A percentile compares a stretch with the other conserved stretches of the same genome.
phyloP scores from a whole-genome alignment of 2,329 filamentous ascomycete species.

The Alternaria solani region DNA sequence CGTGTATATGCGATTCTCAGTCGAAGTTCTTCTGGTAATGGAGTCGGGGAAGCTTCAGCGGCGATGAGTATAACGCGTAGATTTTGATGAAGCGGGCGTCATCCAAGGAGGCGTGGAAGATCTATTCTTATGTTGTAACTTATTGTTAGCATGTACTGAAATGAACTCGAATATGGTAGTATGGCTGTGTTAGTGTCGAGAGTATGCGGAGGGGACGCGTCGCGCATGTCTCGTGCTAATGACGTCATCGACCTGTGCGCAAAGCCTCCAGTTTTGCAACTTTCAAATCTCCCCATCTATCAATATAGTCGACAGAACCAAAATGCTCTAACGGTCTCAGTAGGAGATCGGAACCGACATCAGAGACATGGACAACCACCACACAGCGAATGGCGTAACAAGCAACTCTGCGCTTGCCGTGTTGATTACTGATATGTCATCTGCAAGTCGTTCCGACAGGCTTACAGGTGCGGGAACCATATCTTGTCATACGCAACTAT shows the following conservation, averaged over 20 bases:
- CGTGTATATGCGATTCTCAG: neutral
- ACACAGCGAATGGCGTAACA: neutral
- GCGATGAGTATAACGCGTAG: neutral
- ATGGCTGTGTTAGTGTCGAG: neutral
- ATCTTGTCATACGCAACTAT: neutral
- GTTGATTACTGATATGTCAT: neutral
- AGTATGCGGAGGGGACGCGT: too few species aligned
- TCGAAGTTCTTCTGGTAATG: neutral
- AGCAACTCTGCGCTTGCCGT: neutral
- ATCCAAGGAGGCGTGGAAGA: neutral
- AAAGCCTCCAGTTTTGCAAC: too few species aligned
- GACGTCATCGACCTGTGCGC: too few species aligned
- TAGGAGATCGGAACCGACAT: neutral
- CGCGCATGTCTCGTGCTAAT: too few species aligned
- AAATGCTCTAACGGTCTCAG: too few species aligned
- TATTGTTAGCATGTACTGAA: slow-evolving; percentile 4
- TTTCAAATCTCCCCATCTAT: too few species aligned
- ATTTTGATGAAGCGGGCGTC: neutral
- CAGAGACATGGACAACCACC: neutral
- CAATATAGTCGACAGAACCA: too few species aligned
- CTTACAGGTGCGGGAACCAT: neutral
- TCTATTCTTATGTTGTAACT: neutral
- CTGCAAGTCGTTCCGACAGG: neutral
- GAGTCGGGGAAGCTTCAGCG: neutral
- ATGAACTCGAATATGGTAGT: neutral